These are phyloP conservation scores for Aquilaria yunnanensis DNA, from an alignment of 345 rosid genomes.

Conservation along the genomic window DNA sequence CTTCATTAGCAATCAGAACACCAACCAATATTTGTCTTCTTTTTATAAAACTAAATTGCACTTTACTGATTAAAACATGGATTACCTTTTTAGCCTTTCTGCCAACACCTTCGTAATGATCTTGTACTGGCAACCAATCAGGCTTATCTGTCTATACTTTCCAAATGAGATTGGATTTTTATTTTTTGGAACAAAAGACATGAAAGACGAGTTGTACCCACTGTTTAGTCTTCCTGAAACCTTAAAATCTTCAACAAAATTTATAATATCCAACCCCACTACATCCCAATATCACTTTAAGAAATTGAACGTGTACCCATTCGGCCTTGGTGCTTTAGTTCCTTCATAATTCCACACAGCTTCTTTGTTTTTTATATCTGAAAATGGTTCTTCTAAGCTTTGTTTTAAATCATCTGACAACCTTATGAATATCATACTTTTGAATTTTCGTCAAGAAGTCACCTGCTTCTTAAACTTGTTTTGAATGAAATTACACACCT, in stretches of 20 bases:
- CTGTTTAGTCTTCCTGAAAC: too few species aligned
- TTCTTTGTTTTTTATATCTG: neutral
- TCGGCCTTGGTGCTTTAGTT: neutral
- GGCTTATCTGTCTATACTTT: neutral
- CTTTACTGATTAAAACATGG: too few species aligned
- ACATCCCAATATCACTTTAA: too few species aligned
- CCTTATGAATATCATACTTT: neutral
- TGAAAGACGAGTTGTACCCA: too few species aligned
- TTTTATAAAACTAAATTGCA: neutral
- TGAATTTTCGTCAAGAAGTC: too few species aligned
- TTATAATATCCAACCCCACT: neutral
- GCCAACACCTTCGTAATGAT: neutral
- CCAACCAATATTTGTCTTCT: neutral
- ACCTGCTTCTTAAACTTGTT: too few species aligned
- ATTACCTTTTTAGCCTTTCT: neutral
- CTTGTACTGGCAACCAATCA: neutral
- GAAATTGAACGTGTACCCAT: too few species aligned
- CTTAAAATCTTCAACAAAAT: neutral
- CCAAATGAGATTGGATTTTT: neutral
- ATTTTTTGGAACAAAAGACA: too few species aligned
- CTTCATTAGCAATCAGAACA: neutral
- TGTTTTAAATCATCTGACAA: neutral
- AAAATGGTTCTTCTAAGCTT: neutral
- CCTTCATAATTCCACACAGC: neutral
- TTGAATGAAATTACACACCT: too few species aligned